Conservation (phyloP, 768 basidiomycete genomes). For the Candolleomyces aberdarensis region DNA sequence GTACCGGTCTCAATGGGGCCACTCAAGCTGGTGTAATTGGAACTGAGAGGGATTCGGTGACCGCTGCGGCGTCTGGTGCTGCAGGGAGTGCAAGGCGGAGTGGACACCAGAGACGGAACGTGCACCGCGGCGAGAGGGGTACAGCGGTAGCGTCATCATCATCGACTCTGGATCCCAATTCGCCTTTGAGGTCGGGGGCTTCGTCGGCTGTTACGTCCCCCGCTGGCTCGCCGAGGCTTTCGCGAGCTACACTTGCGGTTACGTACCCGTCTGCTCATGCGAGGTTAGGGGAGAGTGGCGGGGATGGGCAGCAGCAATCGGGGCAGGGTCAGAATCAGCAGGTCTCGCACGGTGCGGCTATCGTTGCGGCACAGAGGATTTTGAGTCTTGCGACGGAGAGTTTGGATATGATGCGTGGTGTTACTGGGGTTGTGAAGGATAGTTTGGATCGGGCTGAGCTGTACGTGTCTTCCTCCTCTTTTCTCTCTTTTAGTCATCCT, state of each 20-base stretch:
- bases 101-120: slow-evolving; percentile 21
- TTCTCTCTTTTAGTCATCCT: slow-evolving; percentile 4
- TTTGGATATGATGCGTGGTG: slow-evolving; percentile 87
- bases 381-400: slow-evolving; percentile 87
- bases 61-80: slow-evolving; percentile 28
- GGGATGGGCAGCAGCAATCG: background rate
- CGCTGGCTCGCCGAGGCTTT: slow-evolving; percentile 9
- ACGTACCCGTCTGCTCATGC: background rate
- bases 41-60: slow-evolving; percentile 27
- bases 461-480: slow-evolving; percentile 37
- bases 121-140: slow-evolving; percentile 13
- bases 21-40: background rate
- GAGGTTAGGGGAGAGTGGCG: background rate
- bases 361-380: slow-evolving; percentile 76
- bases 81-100: slow-evolving; percentile 23
- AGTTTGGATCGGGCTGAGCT: slow-evolving; percentile 85
- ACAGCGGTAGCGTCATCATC: background rate
- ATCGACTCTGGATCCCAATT: no score
- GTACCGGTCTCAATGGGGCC: no score
- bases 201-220: slow-evolving; percentile 19
- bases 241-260: slow-evolving; percentile 10
- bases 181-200: slow-evolving; percentile 17
- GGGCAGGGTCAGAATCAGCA: slow-evolving; percentile 1
- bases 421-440: slow-evolving; percentile 85
- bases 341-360: slow-evolving; percentile 52